These are phyloP conservation scores for Carpinus viminea DNA, from an alignment of 306 rosid genomes.

Conservation along the genomic window DNA sequence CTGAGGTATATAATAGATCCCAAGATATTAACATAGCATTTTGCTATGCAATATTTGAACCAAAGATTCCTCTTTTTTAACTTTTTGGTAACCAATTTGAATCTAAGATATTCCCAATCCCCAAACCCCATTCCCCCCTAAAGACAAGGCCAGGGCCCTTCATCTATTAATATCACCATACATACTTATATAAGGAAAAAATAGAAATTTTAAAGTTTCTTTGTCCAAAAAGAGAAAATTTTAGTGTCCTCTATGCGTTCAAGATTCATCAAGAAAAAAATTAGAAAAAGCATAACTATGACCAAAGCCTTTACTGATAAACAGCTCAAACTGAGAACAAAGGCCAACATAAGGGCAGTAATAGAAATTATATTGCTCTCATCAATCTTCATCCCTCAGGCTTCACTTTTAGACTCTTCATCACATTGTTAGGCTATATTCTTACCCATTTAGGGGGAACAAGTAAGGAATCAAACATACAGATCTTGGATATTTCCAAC, in stretches of 20 bases:
- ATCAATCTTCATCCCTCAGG: background rate
- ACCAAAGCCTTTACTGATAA: background rate
- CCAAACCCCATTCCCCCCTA: background rate
- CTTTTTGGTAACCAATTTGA: background rate
- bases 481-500: constrained; percentile 19
- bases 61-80: background rate
- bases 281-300: background rate
- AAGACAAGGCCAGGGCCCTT: background rate
- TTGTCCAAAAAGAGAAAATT: background rate
- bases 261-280: background rate
- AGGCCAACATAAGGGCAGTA: background rate
- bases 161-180: background rate
- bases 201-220: background rate
- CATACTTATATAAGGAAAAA: background rate
- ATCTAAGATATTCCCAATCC: background rate
- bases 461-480: constrained; percentile 2
- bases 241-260: background rate
- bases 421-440: background rate
- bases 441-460: background rate
- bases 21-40: background rate
- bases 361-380: no score
- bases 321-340: background rate
- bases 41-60: background rate
- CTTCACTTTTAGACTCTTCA: background rate
- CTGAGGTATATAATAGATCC: background rate